Percentiles rank a stretch among this genome's conserved stretches.
Conservation (phyloP, 2,329 filamentous ascomycete genomes). For the Venturia aucupariae region DNA sequence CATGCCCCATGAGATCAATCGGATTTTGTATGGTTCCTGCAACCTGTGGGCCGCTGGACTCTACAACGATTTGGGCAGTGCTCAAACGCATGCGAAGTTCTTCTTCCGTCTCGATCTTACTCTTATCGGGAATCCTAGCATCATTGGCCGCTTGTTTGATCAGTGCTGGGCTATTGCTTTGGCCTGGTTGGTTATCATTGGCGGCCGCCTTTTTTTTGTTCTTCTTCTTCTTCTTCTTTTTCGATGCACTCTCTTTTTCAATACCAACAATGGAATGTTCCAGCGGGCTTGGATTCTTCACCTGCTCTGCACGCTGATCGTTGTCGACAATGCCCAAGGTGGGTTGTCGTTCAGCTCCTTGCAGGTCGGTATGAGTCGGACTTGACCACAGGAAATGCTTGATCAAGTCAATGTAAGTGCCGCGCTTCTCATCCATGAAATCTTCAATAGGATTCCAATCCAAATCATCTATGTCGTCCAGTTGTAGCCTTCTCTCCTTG, state of each 20-base stretch:
- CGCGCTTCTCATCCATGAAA: conserved; percentile 36
- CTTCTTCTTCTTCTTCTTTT: conserved; percentile 27
- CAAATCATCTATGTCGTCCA: conserved; percentile 22
- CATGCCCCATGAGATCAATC: not conserved
- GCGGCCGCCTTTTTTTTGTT: conserved; percentile 23
- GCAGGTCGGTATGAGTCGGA: not conserved
- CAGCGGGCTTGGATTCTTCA: not conserved
- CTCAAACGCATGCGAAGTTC: not conserved
- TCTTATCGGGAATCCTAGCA: conserved; percentile 33
- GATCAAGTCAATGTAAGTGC: conserved; percentile 36
- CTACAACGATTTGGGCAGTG: not conserved
- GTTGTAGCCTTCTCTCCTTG: conserved; percentile 31
- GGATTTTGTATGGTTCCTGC: not conserved
- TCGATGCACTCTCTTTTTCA: not conserved
- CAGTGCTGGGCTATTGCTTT: conserved; percentile 17
- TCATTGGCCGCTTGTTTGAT: conserved; percentile 24
- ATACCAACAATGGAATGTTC: not conserved
- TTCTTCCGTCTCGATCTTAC: not conserved
- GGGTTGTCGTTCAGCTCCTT: conserved; percentile 13
- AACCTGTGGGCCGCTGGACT: not conserved
- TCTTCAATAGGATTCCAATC: conserved; percentile 44
- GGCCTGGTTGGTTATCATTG: conserved; percentile 19
- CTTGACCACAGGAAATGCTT: conserved; percentile 38
- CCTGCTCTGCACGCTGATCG: not conserved
- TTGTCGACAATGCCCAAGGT: conserved; percentile 15